A percentile compares a stretch with the other conserved stretches of the same genome.
Evolutionary conservation across 2,329 filamentous ascomycete species (phyloP).

Genomic region (Sporothrix brasiliensis): DNA sequence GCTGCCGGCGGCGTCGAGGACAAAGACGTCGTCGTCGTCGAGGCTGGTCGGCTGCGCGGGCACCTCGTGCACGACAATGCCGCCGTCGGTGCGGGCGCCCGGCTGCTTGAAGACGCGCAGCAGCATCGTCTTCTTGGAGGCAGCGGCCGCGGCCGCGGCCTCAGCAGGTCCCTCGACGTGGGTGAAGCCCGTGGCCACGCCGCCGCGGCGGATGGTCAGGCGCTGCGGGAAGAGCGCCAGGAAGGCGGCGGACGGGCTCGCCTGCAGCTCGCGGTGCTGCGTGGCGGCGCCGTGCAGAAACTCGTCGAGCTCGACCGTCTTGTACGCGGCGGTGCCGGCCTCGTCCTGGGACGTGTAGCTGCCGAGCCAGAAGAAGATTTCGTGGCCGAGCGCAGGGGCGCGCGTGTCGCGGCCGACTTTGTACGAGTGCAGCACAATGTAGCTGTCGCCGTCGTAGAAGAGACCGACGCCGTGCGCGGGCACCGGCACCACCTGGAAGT

Average conservation of each 20-base stretch:
- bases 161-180: constrained; percentile 56
- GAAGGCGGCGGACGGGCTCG: constrained; percentile 62
- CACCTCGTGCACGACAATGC: constrained; percentile 65
- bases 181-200: constrained; percentile 63
- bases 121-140: constrained; percentile 51
- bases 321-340: constrained; percentile 69
- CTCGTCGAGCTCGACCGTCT: constrained; percentile 71
- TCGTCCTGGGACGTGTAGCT: constrained; percentile 68
- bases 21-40: constrained; percentile 67
- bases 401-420: constrained; percentile 29
- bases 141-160: constrained; percentile 35
- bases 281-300: constrained; percentile 63
- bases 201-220: constrained; percentile 62
- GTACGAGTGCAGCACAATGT: constrained; percentile 65
- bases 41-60: constrained; percentile 63
- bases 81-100: constrained; percentile 48
- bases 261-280: constrained; percentile 67
- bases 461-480: constrained; percentile 59
- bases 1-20: constrained; percentile 57
- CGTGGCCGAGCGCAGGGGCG: constrained; percentile 53
- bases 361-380: constrained; percentile 73
- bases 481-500: constrained; percentile 66
- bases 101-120: constrained; percentile 67
- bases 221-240: constrained; percentile 59
- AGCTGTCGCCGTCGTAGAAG: constrained; percentile 70